Conservation (phyloP, 2,329 filamentous ascomycete genomes). For the Alternaria sp. region DNA sequence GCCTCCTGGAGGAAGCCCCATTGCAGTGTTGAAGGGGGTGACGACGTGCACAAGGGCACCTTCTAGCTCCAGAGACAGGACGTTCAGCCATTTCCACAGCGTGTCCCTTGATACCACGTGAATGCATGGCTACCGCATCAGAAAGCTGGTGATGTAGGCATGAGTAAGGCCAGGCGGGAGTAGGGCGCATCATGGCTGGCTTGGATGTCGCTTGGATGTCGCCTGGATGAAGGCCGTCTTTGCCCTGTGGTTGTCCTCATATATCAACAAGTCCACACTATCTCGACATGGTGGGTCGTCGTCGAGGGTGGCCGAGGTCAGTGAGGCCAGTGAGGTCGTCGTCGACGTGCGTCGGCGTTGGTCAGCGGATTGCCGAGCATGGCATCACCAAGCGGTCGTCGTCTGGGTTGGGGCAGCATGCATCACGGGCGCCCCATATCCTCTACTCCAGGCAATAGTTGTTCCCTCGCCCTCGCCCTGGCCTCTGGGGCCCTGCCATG, state of each 20-base stretch:
- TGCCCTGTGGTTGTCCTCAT: background rate
- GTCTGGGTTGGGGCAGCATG: constrained; percentile 10
- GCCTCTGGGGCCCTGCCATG: constrained; percentile 46
- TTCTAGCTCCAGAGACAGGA: background rate
- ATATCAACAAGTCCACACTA: too few species aligned
- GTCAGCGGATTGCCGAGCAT: constrained; percentile 25
- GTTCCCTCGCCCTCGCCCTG: constrained; percentile 29
- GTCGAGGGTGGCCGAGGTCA: background rate
- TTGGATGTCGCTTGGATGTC: background rate
- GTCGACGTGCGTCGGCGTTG: constrained; percentile 5
- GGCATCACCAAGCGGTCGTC: constrained; percentile 31
- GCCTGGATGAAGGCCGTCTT: background rate
- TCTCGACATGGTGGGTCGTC: too few species aligned
- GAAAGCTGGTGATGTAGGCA: background rate
- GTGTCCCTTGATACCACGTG: background rate
- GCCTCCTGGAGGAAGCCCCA: background rate
- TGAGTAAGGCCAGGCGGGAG: too few species aligned
- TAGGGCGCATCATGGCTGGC: background rate
- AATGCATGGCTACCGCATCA: background rate
- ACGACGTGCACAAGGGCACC: background rate
- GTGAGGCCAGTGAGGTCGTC: background rate
- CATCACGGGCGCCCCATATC: constrained; percentile 28
- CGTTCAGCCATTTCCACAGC: background rate
- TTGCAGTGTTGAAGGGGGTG: background rate
- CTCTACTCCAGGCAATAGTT: constrained; percentile 29